Evolutionary conservation across 192 early-diverging fungal species (phyloP), one percentile per base, ranked within the genome.

Genomic region (Entomortierella lignicola): DNA sequence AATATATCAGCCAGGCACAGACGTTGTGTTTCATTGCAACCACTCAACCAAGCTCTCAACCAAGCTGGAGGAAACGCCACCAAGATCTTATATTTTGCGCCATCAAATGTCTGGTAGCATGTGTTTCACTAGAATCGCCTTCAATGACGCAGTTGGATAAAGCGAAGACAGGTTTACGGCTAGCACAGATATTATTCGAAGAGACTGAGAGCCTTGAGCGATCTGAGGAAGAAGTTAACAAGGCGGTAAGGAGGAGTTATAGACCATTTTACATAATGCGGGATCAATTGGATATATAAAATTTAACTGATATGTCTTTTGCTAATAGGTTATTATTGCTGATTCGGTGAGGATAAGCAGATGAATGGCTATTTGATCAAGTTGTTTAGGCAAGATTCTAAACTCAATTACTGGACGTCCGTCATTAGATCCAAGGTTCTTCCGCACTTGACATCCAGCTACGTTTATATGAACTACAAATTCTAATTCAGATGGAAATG

Each of bases 111-210:
- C 43, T 84, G 26, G 69, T 72, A 1, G 72, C 72, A 27, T 74
- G 70, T 30, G 23, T 72, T 4, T 55, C 71, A 4, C 18, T 66
- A 7, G 75, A 79, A 17, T 70, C 67, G 4, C 75, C 47, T 2
- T 52, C 71, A 8, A 81, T 77, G 60, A 77, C 63, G 0, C 72
- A 72, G 65, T 34, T 75, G 50, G 69, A 77, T 23, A 74, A 69
- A 27, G 70, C 71, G 13, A 84, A 81, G 52, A 55, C 83, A 5
- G 50, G 83, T 23, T 60, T 81, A 25, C 58, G 83, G 0, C 63
- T 84, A 30, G 80, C 77, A 13, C 77, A 81, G 66, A 71, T 84
- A 44, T 48, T 84, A 34, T 84, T 81, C 60, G 69, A 75, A 53
- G 79, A 79, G 57, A 81, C 77, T 13, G 83, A 84, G 25, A 84